A percentile compares a stretch with the other conserved stretches of the same genome.
These are phyloP conservation scores for Microdochium trichocladiopsis DNA, from an alignment of 2,329 filamentous ascomycete genomes.

Conservation along the genomic window DNA sequence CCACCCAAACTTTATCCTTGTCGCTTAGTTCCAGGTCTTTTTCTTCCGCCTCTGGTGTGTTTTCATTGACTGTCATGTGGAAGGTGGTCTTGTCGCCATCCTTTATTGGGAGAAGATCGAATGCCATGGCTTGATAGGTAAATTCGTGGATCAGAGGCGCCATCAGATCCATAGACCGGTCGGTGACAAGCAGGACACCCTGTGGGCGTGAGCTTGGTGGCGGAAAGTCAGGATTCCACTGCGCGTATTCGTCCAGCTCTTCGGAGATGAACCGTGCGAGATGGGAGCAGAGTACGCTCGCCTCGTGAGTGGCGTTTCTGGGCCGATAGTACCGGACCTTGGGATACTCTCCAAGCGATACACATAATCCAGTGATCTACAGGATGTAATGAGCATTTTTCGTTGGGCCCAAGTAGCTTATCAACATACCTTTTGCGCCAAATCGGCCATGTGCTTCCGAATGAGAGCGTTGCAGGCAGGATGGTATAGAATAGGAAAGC, in stretches of 20 bases:
- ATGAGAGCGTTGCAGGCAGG: slow-evolving; percentile 83
- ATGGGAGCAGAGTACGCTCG: slow-evolving; percentile 78
- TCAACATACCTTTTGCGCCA: slow-evolving; percentile 74
- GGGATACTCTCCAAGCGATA: slow-evolving; percentile 88
- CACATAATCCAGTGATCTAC: slow-evolving; percentile 75
- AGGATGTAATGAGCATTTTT: not conserved
- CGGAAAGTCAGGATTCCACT: slow-evolving; percentile 79
- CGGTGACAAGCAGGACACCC: slow-evolving; percentile 78
- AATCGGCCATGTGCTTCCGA: slow-evolving; percentile 69
- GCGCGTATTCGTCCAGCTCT: slow-evolving; percentile 82
- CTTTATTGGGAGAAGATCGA: slow-evolving; percentile 82
- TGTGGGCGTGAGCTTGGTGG: slow-evolving; percentile 71
- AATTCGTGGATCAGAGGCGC: slow-evolving; percentile 91
- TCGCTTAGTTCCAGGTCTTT: slow-evolving; percentile 91
- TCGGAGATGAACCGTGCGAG: slow-evolving; percentile 87
- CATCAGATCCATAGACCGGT: slow-evolving; percentile 87
- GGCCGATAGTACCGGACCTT: slow-evolving; percentile 88
- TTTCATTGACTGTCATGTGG: slow-evolving; percentile 71
- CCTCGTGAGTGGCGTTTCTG: slow-evolving; percentile 69
- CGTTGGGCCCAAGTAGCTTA: not conserved
- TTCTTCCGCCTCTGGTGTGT: slow-evolving; percentile 60
- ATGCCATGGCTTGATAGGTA: slow-evolving; percentile 97
- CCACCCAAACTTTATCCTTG: slow-evolving; percentile 90
- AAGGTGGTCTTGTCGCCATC: slow-evolving; percentile 87
- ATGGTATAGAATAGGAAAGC: slow-evolving; percentile 88